Evolutionary conservation across 108 stramenopile species (phyloP), one percentile per base, ranked within the genome.

Genomic region (Epithemia pelagica): DNA sequence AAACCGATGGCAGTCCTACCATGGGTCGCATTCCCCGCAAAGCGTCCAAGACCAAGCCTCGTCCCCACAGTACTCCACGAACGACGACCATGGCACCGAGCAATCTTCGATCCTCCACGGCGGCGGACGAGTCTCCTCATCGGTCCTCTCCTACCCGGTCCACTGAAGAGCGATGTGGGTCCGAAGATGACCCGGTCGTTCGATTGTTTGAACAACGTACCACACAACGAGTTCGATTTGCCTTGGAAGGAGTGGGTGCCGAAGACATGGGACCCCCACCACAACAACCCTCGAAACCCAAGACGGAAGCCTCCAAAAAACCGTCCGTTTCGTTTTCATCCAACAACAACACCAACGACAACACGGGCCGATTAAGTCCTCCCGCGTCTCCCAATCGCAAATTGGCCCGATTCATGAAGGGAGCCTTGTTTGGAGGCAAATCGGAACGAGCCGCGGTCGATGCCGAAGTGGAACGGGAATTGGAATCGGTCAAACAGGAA

Each of bases 141-240:
- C 10, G 37, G 15, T 10, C 37, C 15, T 46, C 56, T n/a, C 7
- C 8, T 58, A 58, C 7, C 8, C 5, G 56, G 7, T 58, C 56
- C 56, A 58, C 7, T 18, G 21, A 58, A 58, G 56, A 27, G 15
- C 25, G 56, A 8, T 26, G 26, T n/a, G 26, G 26, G 7, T 58
- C 56, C 26, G 56, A 58, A 7, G 69, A 67, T 21, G 82, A 82
- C 61, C 82, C 82, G 21, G 78, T 82, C 2, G 74, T 82, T 64
- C 54, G 54, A 8, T 55, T 82, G 22, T 79, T 82, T 54, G 75
- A 78, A 74, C 58, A 71, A 28, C 67, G 78, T 30, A 77, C 75
- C 46, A 82, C 64, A 18, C 71, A 79, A 53, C 32, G 78, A n/a
- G 82, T 82, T 1, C 68, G 78, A 21, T 82, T 74, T 58, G 28